These are phyloP conservation scores for Globisporangium parvum DNA, from an alignment of 352 stramenopile genomes.

Conservation along the genomic window DNA sequence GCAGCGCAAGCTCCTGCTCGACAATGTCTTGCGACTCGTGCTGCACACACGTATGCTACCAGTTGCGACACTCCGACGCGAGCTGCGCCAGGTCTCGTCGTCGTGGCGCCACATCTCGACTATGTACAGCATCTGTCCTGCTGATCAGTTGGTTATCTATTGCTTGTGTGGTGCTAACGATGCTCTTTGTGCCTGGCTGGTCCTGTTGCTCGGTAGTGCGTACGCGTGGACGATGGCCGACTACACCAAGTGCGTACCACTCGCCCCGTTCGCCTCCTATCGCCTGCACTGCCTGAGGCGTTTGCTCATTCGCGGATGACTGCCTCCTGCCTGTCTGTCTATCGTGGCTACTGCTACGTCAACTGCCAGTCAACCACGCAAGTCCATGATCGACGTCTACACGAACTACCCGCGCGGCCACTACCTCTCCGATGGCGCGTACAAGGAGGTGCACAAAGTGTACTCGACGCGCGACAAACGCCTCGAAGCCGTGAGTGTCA, in stretches of 20 bases:
- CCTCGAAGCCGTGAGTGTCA: conserved; percentile 82
- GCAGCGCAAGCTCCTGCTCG: conserved; percentile 20
- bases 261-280: too few relatives aligned
- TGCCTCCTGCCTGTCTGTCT: neutral
- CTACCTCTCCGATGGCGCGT: conserved; percentile 78
- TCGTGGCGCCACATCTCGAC: conserved; percentile 36
- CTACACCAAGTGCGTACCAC: conserved; percentile 35
- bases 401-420: conserved; percentile 49
- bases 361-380: conserved; percentile 9
- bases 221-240: conserved; percentile 50
- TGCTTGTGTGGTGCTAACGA: neutral
- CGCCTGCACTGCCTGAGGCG: neutral
- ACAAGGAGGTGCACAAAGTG: conserved; percentile 89
- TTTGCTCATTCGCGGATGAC: neutral
- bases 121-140: conserved; percentile 35
- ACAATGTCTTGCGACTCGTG: conserved; percentile 40
- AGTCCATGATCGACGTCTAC: conserved; percentile 44
- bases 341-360: neutral
- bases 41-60: conserved; percentile 36
- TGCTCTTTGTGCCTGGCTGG: neutral
- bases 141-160: neutral
- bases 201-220: conserved; percentile 14
- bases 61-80: conserved; percentile 21
- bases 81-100: conserved; percentile 33
- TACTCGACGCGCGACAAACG: conserved; percentile 47